These are phyloP conservation scores for Schoenoplectus tabernaemontani DNA, from an alignment of 202 grass and related monocot species.

Conservation along the genomic window DNA sequence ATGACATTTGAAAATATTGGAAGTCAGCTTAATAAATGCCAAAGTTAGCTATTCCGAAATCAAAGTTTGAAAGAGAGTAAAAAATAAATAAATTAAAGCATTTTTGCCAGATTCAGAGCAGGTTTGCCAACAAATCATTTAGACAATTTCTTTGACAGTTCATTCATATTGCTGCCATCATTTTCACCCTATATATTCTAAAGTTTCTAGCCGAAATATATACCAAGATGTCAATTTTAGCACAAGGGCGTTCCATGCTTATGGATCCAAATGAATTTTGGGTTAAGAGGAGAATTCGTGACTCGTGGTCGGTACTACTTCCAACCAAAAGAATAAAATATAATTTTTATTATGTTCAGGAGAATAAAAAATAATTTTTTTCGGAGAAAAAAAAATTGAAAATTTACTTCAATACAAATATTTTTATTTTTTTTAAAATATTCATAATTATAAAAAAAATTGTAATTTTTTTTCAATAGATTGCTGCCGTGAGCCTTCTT, in stretches of 20 bases:
- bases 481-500: too few species aligned
- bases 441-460: too few species aligned
- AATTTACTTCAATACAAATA: too few species aligned
- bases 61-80: not conserved
- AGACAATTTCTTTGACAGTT: not conserved
- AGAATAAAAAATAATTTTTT: too few species aligned
- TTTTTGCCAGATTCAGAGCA: not conserved
- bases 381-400: too few species aligned
- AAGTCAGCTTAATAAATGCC: constrained; percentile 1
- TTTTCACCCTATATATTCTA: not conserved
- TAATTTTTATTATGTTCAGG: too few species aligned
- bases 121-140: not conserved
- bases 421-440: too few species aligned
- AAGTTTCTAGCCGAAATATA: not conserved
- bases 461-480: too few species aligned
- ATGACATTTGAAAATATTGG: not conserved
- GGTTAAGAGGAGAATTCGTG: not conserved
- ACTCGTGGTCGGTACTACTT: too few species aligned
- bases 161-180: not conserved
- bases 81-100: not conserved
- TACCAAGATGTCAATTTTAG: not conserved
- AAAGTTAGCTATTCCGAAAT: not conserved
- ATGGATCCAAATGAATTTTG: not conserved
- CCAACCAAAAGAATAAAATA: too few species aligned
- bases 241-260: not conserved